phyloP scores from a whole-genome alignment of 257 asterid genomes.

The Ehretia macrophylla region DNA sequence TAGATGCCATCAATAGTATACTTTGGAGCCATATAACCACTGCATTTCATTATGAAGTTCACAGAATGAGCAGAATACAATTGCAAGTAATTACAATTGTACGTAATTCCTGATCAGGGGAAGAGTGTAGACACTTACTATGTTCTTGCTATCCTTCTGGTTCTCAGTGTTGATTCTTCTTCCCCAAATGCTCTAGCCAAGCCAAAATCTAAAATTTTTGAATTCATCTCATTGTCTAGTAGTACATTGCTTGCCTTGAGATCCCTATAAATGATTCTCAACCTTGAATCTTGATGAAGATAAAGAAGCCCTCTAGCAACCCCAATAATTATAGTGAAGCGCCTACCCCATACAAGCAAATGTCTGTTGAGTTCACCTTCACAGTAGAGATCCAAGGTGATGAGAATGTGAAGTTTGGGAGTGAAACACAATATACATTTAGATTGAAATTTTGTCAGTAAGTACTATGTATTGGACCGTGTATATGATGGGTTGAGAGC shows the following conservation, averaged over 20 bases:
- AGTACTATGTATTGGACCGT: background rate
- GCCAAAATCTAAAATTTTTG: constrained; percentile 36
- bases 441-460: background rate
- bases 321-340: constrained; percentile 22
- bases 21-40: constrained; percentile 47
- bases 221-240: constrained; percentile 27
- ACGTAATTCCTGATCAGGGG: background rate
- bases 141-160: constrained; percentile 17
- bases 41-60: constrained; percentile 5
- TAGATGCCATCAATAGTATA: constrained; percentile 29
- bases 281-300: constrained; percentile 40
- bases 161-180: background rate
- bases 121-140: background rate
- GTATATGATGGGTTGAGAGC: background rate
- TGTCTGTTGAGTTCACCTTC: background rate
- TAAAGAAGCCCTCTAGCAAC: constrained; percentile 36
- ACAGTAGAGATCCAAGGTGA: background rate
- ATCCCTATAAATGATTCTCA: constrained; percentile 33
- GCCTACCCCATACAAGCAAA: constrained; percentile 16
- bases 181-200: constrained; percentile 16
- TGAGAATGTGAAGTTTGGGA: background rate
- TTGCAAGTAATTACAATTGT: too few relatives aligned
- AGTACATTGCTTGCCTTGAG: constrained; percentile 34
- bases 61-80: too few relatives aligned
- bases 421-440: background rate